Conservation (phyloP, 1,284 basidiomycete genomes). For the Cystobasidiaceae sp. region DNA sequence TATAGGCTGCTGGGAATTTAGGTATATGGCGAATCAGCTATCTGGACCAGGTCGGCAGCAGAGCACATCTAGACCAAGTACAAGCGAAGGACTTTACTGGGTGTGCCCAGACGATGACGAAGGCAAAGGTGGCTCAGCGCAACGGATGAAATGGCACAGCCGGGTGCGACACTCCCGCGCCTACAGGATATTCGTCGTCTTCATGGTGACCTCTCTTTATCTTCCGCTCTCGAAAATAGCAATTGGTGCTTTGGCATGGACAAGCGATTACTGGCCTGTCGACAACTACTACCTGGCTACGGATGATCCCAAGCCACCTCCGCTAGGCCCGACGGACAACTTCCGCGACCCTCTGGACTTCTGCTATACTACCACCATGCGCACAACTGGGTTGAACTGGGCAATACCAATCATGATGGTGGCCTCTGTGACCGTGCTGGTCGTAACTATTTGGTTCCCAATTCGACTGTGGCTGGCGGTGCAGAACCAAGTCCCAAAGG, state of each 20-base stretch:
- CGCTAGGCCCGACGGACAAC: conserved; percentile 55
- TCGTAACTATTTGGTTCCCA: conserved; percentile 69
- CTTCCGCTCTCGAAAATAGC: conserved; percentile 39
- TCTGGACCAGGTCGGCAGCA: background rate
- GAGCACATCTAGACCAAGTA: conserved; percentile 1
- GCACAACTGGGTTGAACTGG: conserved; percentile 60
- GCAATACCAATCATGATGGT: conserved; percentile 61
- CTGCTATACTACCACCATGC: conserved; percentile 55
- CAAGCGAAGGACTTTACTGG: conserved; percentile 36
- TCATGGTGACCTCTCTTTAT: conserved; percentile 38
- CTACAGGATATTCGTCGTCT: conserved; percentile 37
- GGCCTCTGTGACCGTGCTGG: conserved; percentile 54
- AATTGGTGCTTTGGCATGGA: conserved; percentile 53
- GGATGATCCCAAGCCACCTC: conserved; percentile 52
- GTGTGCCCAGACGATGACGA: conserved; percentile 25
- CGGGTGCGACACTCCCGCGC: conserved; percentile 23
- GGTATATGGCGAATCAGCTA: conserved; percentile 36
- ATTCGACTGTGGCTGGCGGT: conserved; percentile 59
- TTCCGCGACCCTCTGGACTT: conserved; percentile 65
- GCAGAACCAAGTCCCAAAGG: conserved; percentile 57
- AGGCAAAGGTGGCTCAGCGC: background rate
- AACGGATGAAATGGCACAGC: conserved; percentile 2
- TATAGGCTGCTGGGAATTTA: conserved; percentile 38
- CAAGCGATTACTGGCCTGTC: conserved; percentile 65
- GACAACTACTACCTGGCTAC: conserved; percentile 62